Percentiles rank a stretch among this genome's conserved stretches.
These are phyloP conservation scores for Brettanomyces anomalus DNA, from an alignment of 805 yeast species.

Conservation along the genomic window DNA sequence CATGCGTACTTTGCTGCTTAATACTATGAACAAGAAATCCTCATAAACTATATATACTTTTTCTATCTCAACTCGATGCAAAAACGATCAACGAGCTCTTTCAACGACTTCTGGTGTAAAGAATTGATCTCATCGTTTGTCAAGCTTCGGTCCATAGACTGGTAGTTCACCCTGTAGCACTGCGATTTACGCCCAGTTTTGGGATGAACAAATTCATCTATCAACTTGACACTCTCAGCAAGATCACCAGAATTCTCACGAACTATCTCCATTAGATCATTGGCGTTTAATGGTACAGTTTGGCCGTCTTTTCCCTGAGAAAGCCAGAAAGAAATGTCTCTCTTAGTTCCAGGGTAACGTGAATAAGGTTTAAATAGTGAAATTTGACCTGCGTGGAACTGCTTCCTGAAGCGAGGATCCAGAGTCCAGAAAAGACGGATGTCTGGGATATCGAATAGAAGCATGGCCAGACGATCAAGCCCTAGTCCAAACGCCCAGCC, in stretches of 20 bases:
- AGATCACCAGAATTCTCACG: conserved; percentile 78
- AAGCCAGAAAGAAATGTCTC: conserved; percentile 93
- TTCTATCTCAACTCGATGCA: conserved; percentile 43
- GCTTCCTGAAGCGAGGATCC: conserved; percentile 68
- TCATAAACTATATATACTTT: no score
- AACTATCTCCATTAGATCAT: conserved; percentile 90
- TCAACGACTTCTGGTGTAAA: conserved; percentile 58
- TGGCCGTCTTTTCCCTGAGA: conserved; percentile 28
- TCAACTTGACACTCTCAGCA: conserved; percentile 72
- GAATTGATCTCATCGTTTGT: conserved; percentile 78
- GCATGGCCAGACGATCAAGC: conserved; percentile 90
- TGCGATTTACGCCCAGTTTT: conserved; percentile 68
- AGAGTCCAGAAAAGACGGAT: conserved; percentile 86
- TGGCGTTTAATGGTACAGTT: conserved; percentile 50
- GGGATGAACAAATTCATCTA: conserved; percentile 83
- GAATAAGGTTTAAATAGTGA: conserved; percentile 80
- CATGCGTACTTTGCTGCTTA: no score
- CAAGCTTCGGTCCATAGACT: conserved; percentile 89
- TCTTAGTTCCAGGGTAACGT: conserved; percentile 73
- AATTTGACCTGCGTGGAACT: conserved; percentile 60
- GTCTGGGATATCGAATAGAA: conserved; percentile 90
- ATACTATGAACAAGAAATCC: no score
- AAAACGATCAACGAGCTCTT: conserved; percentile 41
- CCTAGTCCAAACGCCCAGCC: conserved; percentile 99
- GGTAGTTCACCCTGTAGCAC: conserved; percentile 87